These are phyloP conservation scores for Aspergillus novofumigatus DNA, from an alignment of 2,329 filamentous ascomycete species.

Conservation along the genomic window DNA sequence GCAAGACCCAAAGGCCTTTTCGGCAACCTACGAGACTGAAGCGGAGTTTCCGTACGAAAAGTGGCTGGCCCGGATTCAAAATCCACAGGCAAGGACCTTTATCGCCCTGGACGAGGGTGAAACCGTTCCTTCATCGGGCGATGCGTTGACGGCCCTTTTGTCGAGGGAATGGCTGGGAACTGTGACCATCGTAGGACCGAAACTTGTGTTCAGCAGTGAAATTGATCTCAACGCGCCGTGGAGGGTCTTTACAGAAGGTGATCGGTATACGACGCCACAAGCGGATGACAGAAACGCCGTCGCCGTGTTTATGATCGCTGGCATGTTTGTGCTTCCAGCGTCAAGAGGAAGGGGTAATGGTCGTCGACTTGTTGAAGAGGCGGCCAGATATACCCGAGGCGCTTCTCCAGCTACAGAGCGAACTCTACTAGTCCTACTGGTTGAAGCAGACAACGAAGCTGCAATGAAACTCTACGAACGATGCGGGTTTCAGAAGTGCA, in stretches of 20 bases:
- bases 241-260: not conserved
- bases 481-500: slow-evolving; percentile 3
- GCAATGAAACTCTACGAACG: not conserved
- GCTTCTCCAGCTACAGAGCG: not conserved
- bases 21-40: slow-evolving; percentile 3
- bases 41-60: not conserved
- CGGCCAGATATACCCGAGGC: not conserved
- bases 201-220: not conserved
- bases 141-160: not conserved
- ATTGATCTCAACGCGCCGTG: not conserved
- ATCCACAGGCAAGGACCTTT: slow-evolving; percentile 1
- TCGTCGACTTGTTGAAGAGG: slow-evolving; percentile 1
- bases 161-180: slow-evolving; percentile 1
- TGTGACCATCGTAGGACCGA: not conserved
- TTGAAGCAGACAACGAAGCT: slow-evolving; percentile 1
- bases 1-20: slow-evolving; percentile 1
- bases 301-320: slow-evolving; percentile 1
- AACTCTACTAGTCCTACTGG: not conserved
- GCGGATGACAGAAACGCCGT: not conserved
- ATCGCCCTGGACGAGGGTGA: not conserved
- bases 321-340: not conserved
- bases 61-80: slow-evolving; percentile 1
- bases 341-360: not conserved
- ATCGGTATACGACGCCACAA: not conserved
- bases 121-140: no score